Conservation (phyloP, 768 basidiomycete genomes). For the Panaeolus cyanescens region DNA sequence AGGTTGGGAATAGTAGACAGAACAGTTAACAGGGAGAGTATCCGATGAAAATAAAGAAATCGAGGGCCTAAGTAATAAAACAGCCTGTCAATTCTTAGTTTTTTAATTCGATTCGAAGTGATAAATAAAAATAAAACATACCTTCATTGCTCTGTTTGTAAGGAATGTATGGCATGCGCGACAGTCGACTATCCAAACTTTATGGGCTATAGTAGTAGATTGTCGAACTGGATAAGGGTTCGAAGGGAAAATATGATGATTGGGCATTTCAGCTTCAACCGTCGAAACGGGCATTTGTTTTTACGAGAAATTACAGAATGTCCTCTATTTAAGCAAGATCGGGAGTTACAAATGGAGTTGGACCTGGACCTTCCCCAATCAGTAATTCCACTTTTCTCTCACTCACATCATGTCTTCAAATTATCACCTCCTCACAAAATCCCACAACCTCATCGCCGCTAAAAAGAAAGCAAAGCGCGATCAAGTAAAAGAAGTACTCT, state of each 20-base stretch:
- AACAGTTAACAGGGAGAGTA: slow-evolving; percentile 76
- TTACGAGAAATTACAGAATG: slow-evolving; percentile 28
- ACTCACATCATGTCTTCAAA: slow-evolving; percentile 23
- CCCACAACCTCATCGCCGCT: slow-evolving; percentile 62
- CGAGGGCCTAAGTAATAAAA: slow-evolving; percentile 78
- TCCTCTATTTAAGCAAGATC: slow-evolving; percentile 7
- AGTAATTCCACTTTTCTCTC: slow-evolving; percentile 21
- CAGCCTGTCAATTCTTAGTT: slow-evolving; percentile 52
- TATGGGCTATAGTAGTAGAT: slow-evolving; percentile 55
- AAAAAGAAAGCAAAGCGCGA: slow-evolving; percentile 66
- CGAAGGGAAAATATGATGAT: slow-evolving; percentile 35
- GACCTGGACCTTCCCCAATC: slow-evolving; percentile 6
- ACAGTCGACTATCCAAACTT: slow-evolving; percentile 84
- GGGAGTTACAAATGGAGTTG: slow-evolving; percentile 7
- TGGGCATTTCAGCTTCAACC: slow-evolving; percentile 30
- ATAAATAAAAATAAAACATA: slow-evolving; percentile 22
- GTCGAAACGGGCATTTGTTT: slow-evolving; percentile 4
- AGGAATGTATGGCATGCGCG: slow-evolving; percentile 71
- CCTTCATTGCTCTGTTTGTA: slow-evolving; percentile 88
- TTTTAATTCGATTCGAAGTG: slow-evolving; percentile 2
- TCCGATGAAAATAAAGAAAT: slow-evolving; percentile 86
- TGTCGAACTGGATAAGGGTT: slow-evolving; percentile 41
- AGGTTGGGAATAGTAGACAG: slow-evolving; percentile 56
- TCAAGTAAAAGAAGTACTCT: slow-evolving; percentile 80
- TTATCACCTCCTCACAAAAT: slow-evolving; percentile 58